Base-by-base conservation (phyloP, 371 early-diverging fungal species). In the Rhizopus delemar region DNA sequence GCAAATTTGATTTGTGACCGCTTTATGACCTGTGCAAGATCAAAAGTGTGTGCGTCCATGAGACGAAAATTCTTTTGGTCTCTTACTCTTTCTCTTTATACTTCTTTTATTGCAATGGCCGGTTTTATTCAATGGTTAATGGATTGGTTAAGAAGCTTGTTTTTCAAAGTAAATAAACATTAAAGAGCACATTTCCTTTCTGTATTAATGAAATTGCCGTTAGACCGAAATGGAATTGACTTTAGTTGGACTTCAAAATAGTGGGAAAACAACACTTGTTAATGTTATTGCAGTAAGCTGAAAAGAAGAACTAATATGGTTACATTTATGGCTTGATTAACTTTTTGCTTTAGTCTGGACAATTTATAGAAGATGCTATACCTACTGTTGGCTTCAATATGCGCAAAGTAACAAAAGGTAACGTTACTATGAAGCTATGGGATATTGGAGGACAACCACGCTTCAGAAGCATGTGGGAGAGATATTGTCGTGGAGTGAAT, bases 321-420 rank as follows among this genome's bases (percentile, higher is more conserved):
- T 22, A 5, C 28, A 34, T 29, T 28, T 35, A 12, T 9, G 31
- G 36, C 32, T 39, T 31, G 29, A 41, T n/a, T n/a, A 33, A 6
- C 36, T 13, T 43, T 11, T 13, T 13, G 13, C 8, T 11, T 5
- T 43, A 94, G 90, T 93, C 92, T 51, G 97, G 97, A 15, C 91
- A 94, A 65, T 98, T 93, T 68, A 90, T 86, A 13, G 98, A 98
- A 77, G 97, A 98, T 69, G 86, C 92, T 84, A 97, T 97, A 59
- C 98, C 99, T 2, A 98, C 98, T 3, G 95, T 98, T 36, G 99
- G 99, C 2, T 98, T 97, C 78, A 98, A 97, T 71, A 98, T 98
- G 98, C 88, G 98, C 71, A 97, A 90, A 69, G 91, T 92, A 36
- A 90, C 92, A 51, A 93, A 92, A 70, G 94, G 93, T 56, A 92